Base-by-base conservation (phyloP, 2,329 filamentous ascomycete genomes). In the Mollisia scopiformis region DNA sequence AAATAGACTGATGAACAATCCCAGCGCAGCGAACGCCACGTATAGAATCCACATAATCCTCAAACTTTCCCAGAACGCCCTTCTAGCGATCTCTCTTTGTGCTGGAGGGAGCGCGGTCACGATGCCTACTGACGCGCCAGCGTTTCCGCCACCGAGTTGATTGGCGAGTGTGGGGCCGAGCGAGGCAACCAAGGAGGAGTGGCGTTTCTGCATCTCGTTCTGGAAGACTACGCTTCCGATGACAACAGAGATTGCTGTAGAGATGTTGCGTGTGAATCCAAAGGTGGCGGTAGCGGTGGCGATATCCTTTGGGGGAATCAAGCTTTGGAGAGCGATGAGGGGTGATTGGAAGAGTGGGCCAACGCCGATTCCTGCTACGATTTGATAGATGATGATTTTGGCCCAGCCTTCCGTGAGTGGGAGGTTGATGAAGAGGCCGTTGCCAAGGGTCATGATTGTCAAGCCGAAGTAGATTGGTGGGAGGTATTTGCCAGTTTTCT, bases 341-440 rank as follows among this genome's bases (percentile, higher is more conserved):
- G 88, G 87, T 1, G 84, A 79, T 70, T 91, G 88, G 75, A 91
- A 90, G 68, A 89, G 87, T 6, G 88, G 87, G 0, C 88, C 88
- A 5, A 88, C 79, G 13, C 88, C 88, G 7, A 88, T 76, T 39
- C 87, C 88, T 0, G 84, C 82, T 27, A 90, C 75, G 62, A 89
- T 82, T 69, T 89, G 84, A 73, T 82, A 89, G 30, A 87, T 64
- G 71, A 87, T 78, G 13, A 87, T 79, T 69, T 84, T 85, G 59
- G 77, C 76, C 79, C 82, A 84, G 71, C 82, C 81, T 21, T 77
- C 75, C 23, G 79, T 77, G 3, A 85, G 73, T 31, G 86, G 81
- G 35, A 92, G 83, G 69, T 88, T 80, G 57, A 89, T 83, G 58
- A 86, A 81, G 0, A 88, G 75, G 0, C 89, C 89, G 49, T 84